These are phyloP conservation scores for Penicillium flavigenum DNA, from an alignment of 495 filamentous ascomycete species.

Conservation along the genomic window DNA sequence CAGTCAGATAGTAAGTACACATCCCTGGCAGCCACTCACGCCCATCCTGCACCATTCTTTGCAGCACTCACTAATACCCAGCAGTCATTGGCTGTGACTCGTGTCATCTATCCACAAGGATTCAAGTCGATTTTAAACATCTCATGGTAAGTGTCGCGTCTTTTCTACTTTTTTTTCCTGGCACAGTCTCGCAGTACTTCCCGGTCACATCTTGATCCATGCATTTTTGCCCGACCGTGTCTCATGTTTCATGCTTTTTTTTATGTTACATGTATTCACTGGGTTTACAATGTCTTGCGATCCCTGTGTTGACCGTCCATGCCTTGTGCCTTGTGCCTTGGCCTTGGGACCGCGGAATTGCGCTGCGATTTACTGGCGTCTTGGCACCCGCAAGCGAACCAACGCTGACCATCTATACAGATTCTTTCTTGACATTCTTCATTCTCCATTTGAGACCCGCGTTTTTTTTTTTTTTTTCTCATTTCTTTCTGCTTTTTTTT, in stretches of 20 bases:
- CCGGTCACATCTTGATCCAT: conserved; percentile 31
- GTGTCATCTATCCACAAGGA: neutral
- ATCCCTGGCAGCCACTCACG: conserved; percentile 43
- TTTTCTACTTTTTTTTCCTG: conserved; percentile 12
- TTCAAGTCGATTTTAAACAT: conserved; percentile 4
- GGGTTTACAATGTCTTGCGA: neutral
- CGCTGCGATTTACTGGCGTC: conserved; percentile 37
- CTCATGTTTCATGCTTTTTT: conserved; percentile 8
- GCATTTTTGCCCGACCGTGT: conserved; percentile 36
- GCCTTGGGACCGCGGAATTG: conserved; percentile 24
- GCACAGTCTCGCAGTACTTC: conserved; percentile 20
- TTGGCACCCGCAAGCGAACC: conserved; percentile 48
- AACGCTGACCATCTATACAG: conserved; percentile 40
- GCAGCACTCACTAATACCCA: conserved; percentile 11
- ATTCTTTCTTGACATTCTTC: conserved; percentile 20
- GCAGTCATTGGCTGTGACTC: conserved; percentile 7
- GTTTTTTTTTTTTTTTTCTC: conserved; percentile 9
- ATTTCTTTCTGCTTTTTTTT: conserved; percentile 9
- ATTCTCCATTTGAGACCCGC: conserved; percentile 13
- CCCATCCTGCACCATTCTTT: conserved; percentile 19
- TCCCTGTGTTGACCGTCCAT: conserved; percentile 1
- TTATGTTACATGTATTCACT: neutral
- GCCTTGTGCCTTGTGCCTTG: conserved; percentile 2
- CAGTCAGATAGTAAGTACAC: conserved; percentile 27
- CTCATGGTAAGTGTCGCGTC: conserved; percentile 17